These are phyloP conservation scores for Puccinia coronata DNA, from an alignment of 1,284 basidiomycete species.

Conservation along the genomic window DNA sequence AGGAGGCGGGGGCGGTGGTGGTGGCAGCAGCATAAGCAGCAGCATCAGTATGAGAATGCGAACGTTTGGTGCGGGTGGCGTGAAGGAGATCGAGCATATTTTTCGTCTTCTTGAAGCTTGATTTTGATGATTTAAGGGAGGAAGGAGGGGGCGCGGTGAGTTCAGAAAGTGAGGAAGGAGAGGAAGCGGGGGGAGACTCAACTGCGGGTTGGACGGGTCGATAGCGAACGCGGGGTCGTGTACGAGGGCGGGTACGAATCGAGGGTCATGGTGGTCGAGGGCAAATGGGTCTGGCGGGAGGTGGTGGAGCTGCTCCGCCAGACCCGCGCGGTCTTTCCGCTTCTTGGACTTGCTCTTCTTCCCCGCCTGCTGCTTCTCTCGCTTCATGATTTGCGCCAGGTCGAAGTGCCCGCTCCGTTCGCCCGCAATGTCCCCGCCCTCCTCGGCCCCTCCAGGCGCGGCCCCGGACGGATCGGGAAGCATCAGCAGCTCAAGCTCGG, in stretches of 20 bases:
- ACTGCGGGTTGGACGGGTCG: constrained; percentile 82
- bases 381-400: constrained; percentile 83
- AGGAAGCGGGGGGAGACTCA: background rate
- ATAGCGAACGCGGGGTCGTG: constrained; percentile 92
- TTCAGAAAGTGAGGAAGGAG: background rate
- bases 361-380: constrained; percentile 70
- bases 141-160: background rate
- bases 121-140: too few species aligned
- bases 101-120: constrained; percentile 43
- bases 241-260: constrained; percentile 77
- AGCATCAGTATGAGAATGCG: background rate
- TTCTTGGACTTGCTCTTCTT: constrained; percentile 62
- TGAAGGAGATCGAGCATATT: constrained; percentile 15
- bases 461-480: too few species aligned
- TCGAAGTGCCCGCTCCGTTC: constrained; percentile 70
- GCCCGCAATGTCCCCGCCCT: constrained; percentile 34
- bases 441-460: too few species aligned
- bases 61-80: background rate
- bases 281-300: too few species aligned
- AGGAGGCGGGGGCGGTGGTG: background rate
- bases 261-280: constrained; percentile 81
- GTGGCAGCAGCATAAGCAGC: background rate
- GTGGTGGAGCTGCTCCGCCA: constrained; percentile 67
- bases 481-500: background rate
- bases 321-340: constrained; percentile 65